Percentiles rank a stretch among this genome's conserved stretches.
Conservation (phyloP, 176 grass and related monocot species). For the Carex scoparia region DNA sequence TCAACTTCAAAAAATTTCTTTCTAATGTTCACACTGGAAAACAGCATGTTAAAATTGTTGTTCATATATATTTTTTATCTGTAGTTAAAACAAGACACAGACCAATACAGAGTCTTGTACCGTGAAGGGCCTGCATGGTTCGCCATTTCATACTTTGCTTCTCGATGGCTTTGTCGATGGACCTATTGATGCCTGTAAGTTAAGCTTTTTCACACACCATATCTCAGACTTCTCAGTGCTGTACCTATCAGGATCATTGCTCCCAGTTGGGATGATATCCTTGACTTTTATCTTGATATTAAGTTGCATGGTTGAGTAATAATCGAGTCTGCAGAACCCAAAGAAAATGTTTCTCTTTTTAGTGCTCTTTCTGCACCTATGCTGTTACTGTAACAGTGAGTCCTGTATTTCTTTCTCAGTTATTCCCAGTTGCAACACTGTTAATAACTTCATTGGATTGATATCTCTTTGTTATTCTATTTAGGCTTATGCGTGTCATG, state of each 20-base stretch:
- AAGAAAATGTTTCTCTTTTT: not conserved
- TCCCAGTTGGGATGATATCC: not conserved
- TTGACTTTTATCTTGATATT: not conserved
- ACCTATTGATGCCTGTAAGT: slow-evolving; percentile 93
- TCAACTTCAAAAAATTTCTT: not conserved
- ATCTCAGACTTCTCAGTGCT: not conserved
- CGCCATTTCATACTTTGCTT: slow-evolving; percentile 83
- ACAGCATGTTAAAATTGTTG: not conserved
- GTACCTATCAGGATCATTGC: not conserved
- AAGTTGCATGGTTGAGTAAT: not conserved
- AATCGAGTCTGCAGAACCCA: not conserved
- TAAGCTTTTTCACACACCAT: not conserved
- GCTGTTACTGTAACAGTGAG: not conserved
- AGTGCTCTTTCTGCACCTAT: too few species aligned
- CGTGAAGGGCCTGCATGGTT: slow-evolving; percentile 71
- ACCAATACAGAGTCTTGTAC: slow-evolving; percentile 81
- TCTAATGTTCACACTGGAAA: not conserved
- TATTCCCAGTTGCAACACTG: not conserved
- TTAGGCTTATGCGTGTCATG: slow-evolving; percentile 89
- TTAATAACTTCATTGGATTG: not conserved
- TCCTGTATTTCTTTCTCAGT: not conserved
- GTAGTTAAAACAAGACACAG: slow-evolving; percentile 82
- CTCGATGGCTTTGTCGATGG: slow-evolving; percentile 85
- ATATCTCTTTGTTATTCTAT: slow-evolving; percentile 21
- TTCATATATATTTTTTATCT: not conserved